These are phyloP conservation scores for Diaporthe ilicicola DNA, from an alignment of 2,329 filamentous ascomycete genomes.

Conservation along the genomic window DNA sequence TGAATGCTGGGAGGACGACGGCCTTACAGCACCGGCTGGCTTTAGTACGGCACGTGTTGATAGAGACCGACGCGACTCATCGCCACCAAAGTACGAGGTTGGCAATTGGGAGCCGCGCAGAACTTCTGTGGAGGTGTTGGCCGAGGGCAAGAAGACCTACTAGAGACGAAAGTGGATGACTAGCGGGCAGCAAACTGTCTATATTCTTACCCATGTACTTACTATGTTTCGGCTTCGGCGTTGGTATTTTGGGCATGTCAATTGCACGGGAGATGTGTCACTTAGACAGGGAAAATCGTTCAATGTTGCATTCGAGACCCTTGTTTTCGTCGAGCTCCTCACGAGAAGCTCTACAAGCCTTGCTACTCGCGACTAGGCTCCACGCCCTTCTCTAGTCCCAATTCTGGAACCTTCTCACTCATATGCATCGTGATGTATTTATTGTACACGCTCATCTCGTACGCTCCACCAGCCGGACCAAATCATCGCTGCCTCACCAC, in stretches of 20 bases:
- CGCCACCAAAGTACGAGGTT: constrained; percentile 28
- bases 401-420: neutral
- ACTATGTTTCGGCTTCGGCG: neutral
- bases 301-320: neutral
- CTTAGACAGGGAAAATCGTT: constrained; percentile 1
- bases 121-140: constrained; percentile 17
- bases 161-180: neutral
- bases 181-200: neutral
- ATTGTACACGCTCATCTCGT: constrained; percentile 22
- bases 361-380: neutral
- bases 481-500: neutral
- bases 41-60: neutral
- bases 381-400: constrained; percentile 4
- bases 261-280: neutral
- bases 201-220: neutral
- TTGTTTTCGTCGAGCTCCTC: neutral
- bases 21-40: neutral
- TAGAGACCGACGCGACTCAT: neutral
- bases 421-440: constrained; percentile 28
- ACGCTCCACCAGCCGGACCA: neutral
- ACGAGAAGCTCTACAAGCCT: neutral
- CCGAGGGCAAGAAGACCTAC: neutral
- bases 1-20: constrained; percentile 1
- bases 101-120: constrained; percentile 3
- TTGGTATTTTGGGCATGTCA: neutral